phyloP scores from a whole-genome alignment of 2,329 filamentous ascomycete species.

The Coniochaeta sp. region DNA sequence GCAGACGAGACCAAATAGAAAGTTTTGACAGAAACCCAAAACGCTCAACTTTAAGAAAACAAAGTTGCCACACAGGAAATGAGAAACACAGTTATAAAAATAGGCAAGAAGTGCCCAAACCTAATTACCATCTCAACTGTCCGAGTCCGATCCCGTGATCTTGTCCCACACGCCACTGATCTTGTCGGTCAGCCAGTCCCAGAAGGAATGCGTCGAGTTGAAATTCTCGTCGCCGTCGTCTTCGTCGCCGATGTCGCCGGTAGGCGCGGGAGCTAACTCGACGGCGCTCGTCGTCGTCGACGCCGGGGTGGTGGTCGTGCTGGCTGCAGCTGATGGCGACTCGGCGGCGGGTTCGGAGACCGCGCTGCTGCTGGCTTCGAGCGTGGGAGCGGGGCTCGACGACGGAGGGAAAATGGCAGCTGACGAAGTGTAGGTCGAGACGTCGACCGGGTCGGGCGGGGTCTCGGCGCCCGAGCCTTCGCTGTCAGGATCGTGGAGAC shows the following conservation, averaged over 20 bases:
- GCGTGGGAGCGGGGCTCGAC: slow-evolving; percentile 7
- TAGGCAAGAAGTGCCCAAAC: neutral
- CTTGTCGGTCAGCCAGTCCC: slow-evolving; percentile 45
- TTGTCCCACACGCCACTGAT: slow-evolving; percentile 38
- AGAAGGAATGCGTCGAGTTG: slow-evolving; percentile 28
- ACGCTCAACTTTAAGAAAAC: too few species aligned
- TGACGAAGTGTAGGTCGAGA: neutral
- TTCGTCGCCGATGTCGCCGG: slow-evolving; percentile 8
- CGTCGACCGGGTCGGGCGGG: slow-evolving; percentile 44
- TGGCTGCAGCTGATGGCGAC: slow-evolving; percentile 5
- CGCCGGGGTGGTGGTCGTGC: neutral
- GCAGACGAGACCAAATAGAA: too few species aligned
- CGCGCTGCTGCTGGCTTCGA: neutral
- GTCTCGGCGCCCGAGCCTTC: slow-evolving; percentile 28
- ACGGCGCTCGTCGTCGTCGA: slow-evolving; percentile 5
- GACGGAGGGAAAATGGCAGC: neutral
- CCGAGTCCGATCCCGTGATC: slow-evolving; percentile 20
- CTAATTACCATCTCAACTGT: neutral
- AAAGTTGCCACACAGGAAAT: neutral
- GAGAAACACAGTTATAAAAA: neutral
- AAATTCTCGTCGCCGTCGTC: slow-evolving; percentile 8
- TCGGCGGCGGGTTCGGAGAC: slow-evolving; percentile 3
- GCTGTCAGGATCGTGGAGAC: slow-evolving; percentile 49
- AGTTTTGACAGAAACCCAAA: neutral
- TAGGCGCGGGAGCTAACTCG: slow-evolving; percentile 9